A percentile compares a stretch with the other conserved stretches of the same genome.
These are phyloP conservation scores for Thuidium tamariscinum DNA, from an alignment of 225 moss, liverwort and hornwort species.

Conservation along the genomic window DNA sequence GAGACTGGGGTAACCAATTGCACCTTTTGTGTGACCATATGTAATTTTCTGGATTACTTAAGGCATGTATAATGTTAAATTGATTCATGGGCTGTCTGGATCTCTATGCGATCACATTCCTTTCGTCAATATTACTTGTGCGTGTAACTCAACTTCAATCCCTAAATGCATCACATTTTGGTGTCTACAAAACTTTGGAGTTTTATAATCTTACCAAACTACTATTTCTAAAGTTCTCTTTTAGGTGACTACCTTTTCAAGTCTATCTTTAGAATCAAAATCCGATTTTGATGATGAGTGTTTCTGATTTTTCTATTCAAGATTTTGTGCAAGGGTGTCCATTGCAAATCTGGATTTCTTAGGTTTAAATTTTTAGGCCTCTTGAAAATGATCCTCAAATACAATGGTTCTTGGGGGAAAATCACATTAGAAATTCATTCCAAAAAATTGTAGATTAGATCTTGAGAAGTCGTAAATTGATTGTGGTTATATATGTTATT, in stretches of 20 bases:
- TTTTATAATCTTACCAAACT: neutral
- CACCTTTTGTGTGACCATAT: neutral
- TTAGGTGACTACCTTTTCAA: neutral
- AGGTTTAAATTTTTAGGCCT: neutral
- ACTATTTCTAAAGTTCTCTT: neutral
- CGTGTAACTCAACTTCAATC: neutral
- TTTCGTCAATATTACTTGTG: neutral
- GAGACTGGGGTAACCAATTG: slow-evolving; percentile 52
- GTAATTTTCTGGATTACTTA: neutral
- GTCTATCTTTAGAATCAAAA: neutral
- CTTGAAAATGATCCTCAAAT: neutral
- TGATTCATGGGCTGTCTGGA: neutral
- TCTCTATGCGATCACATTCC: neutral
- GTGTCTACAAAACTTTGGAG: neutral
- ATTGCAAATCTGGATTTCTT: neutral
- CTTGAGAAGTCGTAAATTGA: neutral
- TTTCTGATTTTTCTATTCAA: too few relatives aligned
- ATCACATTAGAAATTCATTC: neutral
- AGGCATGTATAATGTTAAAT: neutral
- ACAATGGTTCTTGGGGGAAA: neutral
- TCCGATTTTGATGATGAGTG: neutral
- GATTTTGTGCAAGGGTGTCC: neutral
- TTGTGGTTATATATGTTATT: neutral
- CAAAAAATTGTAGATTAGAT: too few relatives aligned
- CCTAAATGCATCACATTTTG: neutral